These are phyloP conservation scores for Lineolata rhizophorae DNA, from an alignment of 495 filamentous ascomycete species.

Conservation along the genomic window DNA sequence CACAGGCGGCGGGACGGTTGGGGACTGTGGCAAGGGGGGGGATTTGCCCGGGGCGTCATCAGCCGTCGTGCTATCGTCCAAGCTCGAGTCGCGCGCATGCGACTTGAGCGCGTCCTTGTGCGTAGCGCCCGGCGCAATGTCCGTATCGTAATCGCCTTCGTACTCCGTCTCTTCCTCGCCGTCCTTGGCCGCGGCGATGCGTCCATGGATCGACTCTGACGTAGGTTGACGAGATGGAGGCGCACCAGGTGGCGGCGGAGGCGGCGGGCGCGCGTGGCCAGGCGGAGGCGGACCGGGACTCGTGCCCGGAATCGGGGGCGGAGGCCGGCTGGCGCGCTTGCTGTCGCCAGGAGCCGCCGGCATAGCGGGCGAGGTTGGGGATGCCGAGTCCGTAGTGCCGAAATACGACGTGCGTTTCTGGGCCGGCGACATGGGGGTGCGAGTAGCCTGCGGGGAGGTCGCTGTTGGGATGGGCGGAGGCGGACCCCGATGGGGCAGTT, in stretches of 20 bases:
- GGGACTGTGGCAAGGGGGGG: conserved; percentile 7
- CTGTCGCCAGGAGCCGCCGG: no score
- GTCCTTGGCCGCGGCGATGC: conserved; percentile 31
- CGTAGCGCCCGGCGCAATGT: conserved; percentile 73
- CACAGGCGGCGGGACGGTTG: conserved; percentile 9
- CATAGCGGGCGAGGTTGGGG: no score
- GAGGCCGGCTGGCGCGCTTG: conserved; percentile 18
- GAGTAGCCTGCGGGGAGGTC: conserved; percentile 2
- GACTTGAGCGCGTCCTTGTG: conserved; percentile 81
- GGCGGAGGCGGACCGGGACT: conserved; percentile 29
- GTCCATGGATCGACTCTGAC: conserved; percentile 25
- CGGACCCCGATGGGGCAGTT: conserved; percentile 2
- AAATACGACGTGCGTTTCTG: no score
- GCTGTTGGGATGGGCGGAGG: conserved; percentile 27
- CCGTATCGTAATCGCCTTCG: conserved; percentile 95
- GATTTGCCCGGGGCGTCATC: conserved; percentile 27
- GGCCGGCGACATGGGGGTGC: no score
- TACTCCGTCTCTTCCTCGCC: conserved; percentile 82
- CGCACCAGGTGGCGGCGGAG: conserved; percentile 48
- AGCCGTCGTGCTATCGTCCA: conserved; percentile 32
- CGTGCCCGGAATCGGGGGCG: conserved; percentile 9
- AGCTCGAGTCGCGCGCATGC: conserved; percentile 55
- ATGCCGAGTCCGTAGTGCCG: no score
- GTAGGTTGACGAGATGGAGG: conserved; percentile 38
- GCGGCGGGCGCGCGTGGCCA: conserved; percentile 41